Percentiles rank a stretch among this genome's conserved stretches.
phyloP scores from a whole-genome alignment of 768 basidiomycete genomes.

The Termitomyces sp. region DNA sequence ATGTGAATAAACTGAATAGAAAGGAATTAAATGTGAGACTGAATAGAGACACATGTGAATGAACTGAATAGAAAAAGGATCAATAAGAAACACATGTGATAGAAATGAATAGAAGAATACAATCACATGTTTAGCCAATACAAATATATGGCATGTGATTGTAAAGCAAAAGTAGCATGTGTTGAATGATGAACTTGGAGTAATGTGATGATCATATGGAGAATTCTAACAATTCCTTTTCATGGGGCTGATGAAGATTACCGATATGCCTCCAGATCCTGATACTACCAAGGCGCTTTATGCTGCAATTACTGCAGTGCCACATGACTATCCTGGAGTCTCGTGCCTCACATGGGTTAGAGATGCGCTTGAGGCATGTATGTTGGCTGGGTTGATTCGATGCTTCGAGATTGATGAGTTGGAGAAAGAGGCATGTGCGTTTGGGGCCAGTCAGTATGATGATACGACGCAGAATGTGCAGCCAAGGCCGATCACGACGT shows the following conservation, averaged over 20 bases:
- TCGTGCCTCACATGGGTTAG: neutral
- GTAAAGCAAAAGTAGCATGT: no score
- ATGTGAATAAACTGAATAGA: no score
- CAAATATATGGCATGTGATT: no score
- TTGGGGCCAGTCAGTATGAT: neutral
- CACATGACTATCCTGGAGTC: neutral
- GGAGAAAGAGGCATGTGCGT: neutral
- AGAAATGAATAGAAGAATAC: no score
- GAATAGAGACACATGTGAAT: no score
- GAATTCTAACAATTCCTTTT: conserved; percentile 1
- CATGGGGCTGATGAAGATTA: conserved; percentile 1
- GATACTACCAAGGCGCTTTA: neutral
- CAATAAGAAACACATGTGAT: no score
- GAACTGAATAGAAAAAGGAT: no score
- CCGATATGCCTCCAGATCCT: neutral
- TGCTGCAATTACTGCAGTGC: neutral
- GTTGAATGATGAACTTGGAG: no score
- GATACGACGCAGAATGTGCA: conserved; percentile 1
- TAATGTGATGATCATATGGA: no score
- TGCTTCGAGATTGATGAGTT: neutral
- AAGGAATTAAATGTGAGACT: no score
- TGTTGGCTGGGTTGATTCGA: neutral
- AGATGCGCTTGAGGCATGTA: neutral
- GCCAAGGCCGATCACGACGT: neutral
- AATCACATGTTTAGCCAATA: no score